A percentile compares a stretch with the other conserved stretches of the same genome.
phyloP scores from a whole-genome alignment of 768 basidiomycete species.

The Lentinula guzmanii region DNA sequence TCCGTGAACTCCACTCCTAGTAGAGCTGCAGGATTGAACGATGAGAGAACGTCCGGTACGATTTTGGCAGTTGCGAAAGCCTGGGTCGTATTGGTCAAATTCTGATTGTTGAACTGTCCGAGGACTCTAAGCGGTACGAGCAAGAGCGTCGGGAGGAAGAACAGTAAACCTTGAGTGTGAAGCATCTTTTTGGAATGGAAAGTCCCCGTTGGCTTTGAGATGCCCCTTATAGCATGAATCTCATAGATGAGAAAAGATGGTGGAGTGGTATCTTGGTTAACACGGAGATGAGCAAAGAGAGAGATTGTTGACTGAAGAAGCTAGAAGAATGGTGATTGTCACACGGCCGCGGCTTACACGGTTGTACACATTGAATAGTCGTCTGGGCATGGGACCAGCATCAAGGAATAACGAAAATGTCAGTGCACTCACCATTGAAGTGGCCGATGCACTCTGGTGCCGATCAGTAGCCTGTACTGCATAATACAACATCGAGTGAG shows the following conservation, averaged over 20 bases:
- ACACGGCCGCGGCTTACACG: background rate
- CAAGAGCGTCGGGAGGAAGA: background rate
- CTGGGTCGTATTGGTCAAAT: constrained; percentile 15
- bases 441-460: too few relatives aligned
- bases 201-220: background rate
- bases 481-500: too few relatives aligned
- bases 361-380: background rate
- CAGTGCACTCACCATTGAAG: background rate
- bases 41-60: constrained; percentile 32
- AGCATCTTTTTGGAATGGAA: background rate
- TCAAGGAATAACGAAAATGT: background rate
- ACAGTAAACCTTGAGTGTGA: background rate
- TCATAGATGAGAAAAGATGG: background rate
- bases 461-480: too few relatives aligned
- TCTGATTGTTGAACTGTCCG: constrained; percentile 10
- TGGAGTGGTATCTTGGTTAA: background rate
- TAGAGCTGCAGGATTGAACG: constrained; percentile 30
- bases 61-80: constrained; percentile 32
- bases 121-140: background rate
- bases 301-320: too few relatives aligned
- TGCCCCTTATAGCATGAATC: background rate
- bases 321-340: too few relatives aligned
- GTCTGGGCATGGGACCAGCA: background rate
- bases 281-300: background rate
- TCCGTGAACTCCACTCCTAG: constrained; percentile 33